These are phyloP conservation scores for Elsinoe necatrix DNA, from an alignment of 2,329 filamentous ascomycete species.

Conservation along the genomic window DNA sequence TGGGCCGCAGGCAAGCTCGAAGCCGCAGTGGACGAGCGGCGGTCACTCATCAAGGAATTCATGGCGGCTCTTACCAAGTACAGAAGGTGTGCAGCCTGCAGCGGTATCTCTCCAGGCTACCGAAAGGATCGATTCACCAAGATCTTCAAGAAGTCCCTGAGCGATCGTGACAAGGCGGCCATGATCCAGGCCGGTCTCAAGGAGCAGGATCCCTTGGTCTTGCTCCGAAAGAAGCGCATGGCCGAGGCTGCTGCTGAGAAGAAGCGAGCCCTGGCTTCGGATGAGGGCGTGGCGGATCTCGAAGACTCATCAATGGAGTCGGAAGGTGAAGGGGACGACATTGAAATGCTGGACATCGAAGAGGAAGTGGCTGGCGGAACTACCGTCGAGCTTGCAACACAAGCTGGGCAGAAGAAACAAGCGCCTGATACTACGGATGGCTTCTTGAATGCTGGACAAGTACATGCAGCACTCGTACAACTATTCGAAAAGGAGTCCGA, in stretches of 20 bases:
- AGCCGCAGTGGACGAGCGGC: constrained; percentile 67
- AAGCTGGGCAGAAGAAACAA: constrained; percentile 24
- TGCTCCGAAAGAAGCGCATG: constrained; percentile 43
- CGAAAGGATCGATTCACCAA: constrained; percentile 88
- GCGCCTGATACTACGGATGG: constrained; percentile 47
- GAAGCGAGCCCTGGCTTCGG: constrained; percentile 43
- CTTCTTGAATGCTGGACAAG: constrained; percentile 76
- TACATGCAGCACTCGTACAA: constrained; percentile 65
- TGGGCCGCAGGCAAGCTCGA: constrained; percentile 64
- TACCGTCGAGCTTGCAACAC: constrained; percentile 41
- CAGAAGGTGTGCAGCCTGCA: constrained; percentile 61
- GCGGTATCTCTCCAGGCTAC: constrained; percentile 67
- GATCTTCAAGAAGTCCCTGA: constrained; percentile 78
- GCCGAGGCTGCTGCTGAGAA: constrained; percentile 35
- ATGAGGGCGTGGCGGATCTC: constrained; percentile 64
- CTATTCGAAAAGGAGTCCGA: constrained; percentile 85
- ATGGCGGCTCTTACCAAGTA: constrained; percentile 61
- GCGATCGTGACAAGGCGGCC: constrained; percentile 63
- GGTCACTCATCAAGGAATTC: constrained; percentile 71
- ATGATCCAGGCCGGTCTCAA: constrained; percentile 66
- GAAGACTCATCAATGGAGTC: constrained; percentile 41
- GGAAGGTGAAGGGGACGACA: constrained; percentile 28
- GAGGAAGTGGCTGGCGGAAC: constrained; percentile 40
- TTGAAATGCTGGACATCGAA: constrained; percentile 34
- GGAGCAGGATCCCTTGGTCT: constrained; percentile 60